These are phyloP conservation scores for Pseudisothecium myosuroides DNA, from an alignment of 225 moss, liverwort and hornwort genomes.

Conservation along the genomic window DNA sequence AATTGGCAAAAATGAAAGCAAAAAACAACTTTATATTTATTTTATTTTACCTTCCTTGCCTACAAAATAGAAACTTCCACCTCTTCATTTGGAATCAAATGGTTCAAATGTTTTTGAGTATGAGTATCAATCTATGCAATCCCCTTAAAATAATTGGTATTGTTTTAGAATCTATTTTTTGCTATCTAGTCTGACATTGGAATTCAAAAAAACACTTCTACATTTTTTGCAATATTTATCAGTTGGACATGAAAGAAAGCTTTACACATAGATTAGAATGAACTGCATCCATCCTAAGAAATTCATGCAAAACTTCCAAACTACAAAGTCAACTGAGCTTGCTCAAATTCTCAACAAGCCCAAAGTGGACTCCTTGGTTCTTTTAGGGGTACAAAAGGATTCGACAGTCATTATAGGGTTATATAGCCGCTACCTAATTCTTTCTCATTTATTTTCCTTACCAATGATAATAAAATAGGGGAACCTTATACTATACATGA, in stretches of 20 bases:
- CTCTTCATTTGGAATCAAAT: too few relatives aligned
- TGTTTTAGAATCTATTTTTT: background rate
- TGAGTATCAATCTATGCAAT: too few relatives aligned
- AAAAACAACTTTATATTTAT: too few relatives aligned
- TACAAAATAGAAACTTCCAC: too few relatives aligned
- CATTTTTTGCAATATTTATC: too few relatives aligned
- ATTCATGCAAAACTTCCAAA: background rate
- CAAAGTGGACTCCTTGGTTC: background rate
- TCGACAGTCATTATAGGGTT: background rate
- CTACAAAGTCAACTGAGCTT: background rate
- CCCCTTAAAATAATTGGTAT: background rate
- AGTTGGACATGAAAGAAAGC: background rate
- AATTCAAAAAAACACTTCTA: too few relatives aligned
- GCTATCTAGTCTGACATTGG: too few relatives aligned
- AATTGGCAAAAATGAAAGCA: too few relatives aligned
- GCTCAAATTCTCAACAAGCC: fast-evolving
- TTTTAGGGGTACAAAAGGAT: background rate
- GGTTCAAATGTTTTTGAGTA: too few relatives aligned
- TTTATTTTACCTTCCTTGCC: too few relatives aligned
- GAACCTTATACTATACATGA: background rate
- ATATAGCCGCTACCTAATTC: background rate
- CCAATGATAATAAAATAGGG: too few relatives aligned
- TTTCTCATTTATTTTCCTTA: background rate
- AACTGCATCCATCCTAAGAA: fast-evolving
- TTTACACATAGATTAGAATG: background rate